phyloP scores from a whole-genome alignment of 164 flowering plant genomes.

The Malania oleifera region DNA sequence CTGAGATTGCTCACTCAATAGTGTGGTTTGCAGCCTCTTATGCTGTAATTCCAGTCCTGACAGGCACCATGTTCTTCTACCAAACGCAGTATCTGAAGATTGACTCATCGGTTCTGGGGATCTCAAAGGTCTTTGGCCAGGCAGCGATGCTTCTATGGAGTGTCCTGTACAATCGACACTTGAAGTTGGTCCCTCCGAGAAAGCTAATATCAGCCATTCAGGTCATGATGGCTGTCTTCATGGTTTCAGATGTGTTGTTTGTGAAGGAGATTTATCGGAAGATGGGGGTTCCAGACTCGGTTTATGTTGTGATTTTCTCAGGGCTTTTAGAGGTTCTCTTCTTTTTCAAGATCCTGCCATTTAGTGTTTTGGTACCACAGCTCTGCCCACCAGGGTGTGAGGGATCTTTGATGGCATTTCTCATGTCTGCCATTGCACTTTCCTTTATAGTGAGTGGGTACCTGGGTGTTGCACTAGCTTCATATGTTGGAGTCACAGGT shows the following conservation, averaged over 20 bases:
- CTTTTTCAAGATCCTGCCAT: constrained; percentile 80
- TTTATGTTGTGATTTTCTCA: constrained; percentile 67
- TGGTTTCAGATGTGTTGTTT: constrained; percentile 73
- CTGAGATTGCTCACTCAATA: constrained; percentile 67
- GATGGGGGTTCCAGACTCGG: constrained; percentile 64
- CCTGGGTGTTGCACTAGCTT: constrained; percentile 76
- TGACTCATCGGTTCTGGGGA: constrained; percentile 58
- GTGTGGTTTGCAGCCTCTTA: constrained; percentile 78
- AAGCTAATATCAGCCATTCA: constrained; percentile 66
- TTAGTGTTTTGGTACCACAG: constrained; percentile 62
- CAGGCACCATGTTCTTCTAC: constrained; percentile 93
- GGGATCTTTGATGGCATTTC: constrained; percentile 92
- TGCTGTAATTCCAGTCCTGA: constrained; percentile 66
- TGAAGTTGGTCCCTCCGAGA: constrained; percentile 60
- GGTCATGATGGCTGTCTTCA: constrained; percentile 49
- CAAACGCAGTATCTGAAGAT: constrained; percentile 71
- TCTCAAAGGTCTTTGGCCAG: constrained; percentile 92
- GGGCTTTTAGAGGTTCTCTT: constrained; percentile 70
- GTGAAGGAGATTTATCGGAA: constrained; percentile 48
- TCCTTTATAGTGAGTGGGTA: constrained; percentile 79
- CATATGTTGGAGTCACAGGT: constrained; percentile 54
- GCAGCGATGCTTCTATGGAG: constrained; percentile 80
- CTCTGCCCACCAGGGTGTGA: constrained; percentile 86
- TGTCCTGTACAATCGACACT: constrained; percentile 38
- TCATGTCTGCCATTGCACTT: constrained; percentile 76